These are phyloP conservation scores for Powellomyces hirtus DNA, from an alignment of 192 early-diverging fungal species.

Conservation along the genomic window DNA sequence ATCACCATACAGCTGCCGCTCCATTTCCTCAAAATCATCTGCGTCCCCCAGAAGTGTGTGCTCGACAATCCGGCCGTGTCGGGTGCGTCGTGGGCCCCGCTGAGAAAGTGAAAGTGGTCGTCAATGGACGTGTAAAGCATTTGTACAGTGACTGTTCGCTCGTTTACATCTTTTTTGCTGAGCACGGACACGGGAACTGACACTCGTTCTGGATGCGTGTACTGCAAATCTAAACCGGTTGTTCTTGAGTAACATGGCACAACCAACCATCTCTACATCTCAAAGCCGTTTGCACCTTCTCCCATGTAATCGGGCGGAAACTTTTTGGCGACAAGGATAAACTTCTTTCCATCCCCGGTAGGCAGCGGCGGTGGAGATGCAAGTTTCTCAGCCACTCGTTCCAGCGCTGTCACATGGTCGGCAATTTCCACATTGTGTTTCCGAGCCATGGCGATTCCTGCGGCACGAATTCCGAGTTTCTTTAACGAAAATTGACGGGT, in stretches of 20 bases:
- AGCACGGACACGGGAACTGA: constrained; percentile 40
- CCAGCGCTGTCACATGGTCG: neutral
- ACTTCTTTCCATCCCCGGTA: neutral
- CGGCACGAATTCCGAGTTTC: no score
- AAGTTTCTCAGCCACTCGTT: neutral
- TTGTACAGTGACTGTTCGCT: neutral
- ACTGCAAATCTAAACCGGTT: constrained; percentile 42
- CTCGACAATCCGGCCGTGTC: constrained; percentile 24
- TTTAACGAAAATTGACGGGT: no score
- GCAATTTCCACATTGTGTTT: no score
- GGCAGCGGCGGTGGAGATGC: neutral
- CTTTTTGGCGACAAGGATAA: constrained; percentile 4
- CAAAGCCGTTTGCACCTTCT: constrained; percentile 42
- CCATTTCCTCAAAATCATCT: constrained; percentile 37
- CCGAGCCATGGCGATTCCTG: no score
- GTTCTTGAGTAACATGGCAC: no score
- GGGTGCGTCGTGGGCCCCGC: constrained; percentile 21
- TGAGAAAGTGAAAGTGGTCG: no score
- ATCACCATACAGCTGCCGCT: constrained; percentile 13
- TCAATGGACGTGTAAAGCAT: no score
- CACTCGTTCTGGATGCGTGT: constrained; percentile 23
- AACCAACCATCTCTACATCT: no score
- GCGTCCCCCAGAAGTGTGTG: constrained; percentile 43
- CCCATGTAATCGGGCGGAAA: constrained; percentile 39
- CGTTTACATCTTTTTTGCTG: constrained; percentile 18